Evolutionary conservation across 441 rosid species (phyloP).

Genomic region (Gossypium davidsonii): DNA sequence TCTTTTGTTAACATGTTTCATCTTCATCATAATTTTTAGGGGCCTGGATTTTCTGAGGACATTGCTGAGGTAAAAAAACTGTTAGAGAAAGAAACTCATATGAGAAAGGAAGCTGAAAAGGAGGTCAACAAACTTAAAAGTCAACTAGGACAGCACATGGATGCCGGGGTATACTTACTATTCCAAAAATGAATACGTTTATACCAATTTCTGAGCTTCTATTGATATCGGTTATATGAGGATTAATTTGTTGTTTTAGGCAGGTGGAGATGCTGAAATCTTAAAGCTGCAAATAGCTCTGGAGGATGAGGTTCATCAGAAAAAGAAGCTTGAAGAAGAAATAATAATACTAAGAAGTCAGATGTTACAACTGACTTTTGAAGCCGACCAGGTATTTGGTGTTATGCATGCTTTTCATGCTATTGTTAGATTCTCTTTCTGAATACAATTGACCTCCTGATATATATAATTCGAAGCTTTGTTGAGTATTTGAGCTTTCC

Average conservation of each 20-base stretch:
- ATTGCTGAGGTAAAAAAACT: constrained; percentile 48
- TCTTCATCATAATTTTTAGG: constrained; percentile 30
- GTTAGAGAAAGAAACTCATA: constrained; percentile 66
- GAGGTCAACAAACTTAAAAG: constrained; percentile 61
- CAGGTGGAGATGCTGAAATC: constrained; percentile 64
- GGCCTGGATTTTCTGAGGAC: constrained; percentile 44
- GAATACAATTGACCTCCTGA: neutral
- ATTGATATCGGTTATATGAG: constrained; percentile 11
- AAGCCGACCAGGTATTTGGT: constrained; percentile 81
- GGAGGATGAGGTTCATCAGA: constrained; percentile 76
- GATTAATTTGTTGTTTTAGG: constrained; percentile 42
- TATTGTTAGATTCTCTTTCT: neutral
- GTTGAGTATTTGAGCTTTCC: constrained; percentile 3
- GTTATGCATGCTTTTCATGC: constrained; percentile 2
- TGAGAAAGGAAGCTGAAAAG: constrained; percentile 76
- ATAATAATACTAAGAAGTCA: constrained; percentile 65
- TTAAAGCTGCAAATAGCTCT: constrained; percentile 60
- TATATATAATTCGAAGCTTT: neutral
- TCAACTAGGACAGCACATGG: constrained; percentile 48
- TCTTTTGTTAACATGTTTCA: neutral
- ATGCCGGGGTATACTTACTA: constrained; percentile 49
- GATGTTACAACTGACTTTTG: constrained; percentile 74
- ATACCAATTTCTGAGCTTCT: neutral
- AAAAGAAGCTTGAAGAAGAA: constrained; percentile 86
- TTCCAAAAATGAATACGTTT: neutral